phyloP scores from a whole-genome alignment of 257 asterid genomes.

The Solanum raphanifolium region DNA sequence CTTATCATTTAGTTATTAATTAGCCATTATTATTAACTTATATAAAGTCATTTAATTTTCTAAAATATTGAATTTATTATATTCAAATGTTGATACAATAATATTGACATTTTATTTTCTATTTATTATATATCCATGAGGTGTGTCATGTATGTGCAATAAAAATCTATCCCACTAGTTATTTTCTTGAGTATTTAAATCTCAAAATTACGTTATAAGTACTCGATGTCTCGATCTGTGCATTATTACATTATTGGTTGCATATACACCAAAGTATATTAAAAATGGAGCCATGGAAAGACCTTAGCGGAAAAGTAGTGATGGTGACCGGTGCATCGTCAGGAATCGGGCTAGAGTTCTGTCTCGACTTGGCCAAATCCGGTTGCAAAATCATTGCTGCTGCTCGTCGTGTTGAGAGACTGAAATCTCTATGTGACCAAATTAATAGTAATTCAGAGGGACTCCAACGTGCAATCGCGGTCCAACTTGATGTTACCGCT shows the following conservation, averaged over 20 bases:
- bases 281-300: background rate
- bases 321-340: background rate
- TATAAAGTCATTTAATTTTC: too few species aligned
- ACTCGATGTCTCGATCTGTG: too few species aligned
- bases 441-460: background rate
- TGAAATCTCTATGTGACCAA: background rate
- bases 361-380: background rate
- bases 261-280: background rate
- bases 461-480: slow-evolving; percentile 18
- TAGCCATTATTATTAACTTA: too few species aligned
- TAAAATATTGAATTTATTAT: too few species aligned
- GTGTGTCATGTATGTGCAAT: too few species aligned
- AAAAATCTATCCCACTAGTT: too few species aligned
- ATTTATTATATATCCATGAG: too few species aligned
- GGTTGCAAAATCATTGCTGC: background rate
- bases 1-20: too few species aligned
- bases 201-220: too few species aligned
- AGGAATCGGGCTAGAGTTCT: background rate
- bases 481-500: slow-evolving; percentile 38
- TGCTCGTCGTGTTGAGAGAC: background rate
- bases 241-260: background rate
- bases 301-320: background rate
- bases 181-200: too few species aligned
- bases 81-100: too few species aligned
- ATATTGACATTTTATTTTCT: too few species aligned